A percentile compares a stretch with the other conserved stretches of the same genome.
Evolutionary conservation across 495 filamentous ascomycete species (phyloP).

Genomic region (Ramalina peruviana): DNA sequence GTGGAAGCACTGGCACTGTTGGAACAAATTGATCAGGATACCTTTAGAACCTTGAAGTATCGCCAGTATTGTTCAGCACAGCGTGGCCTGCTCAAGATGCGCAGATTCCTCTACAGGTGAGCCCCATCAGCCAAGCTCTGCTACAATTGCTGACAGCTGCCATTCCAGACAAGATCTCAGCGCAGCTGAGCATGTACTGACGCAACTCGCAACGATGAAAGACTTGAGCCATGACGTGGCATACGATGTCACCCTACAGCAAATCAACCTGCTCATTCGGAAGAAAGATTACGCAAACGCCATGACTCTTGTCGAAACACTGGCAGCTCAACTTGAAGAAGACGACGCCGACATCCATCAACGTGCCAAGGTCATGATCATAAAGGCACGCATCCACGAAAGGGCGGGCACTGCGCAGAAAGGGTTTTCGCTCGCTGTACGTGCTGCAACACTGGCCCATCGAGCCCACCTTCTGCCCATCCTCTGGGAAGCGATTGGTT

Average conservation of each 20-base stretch:
- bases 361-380: slow-evolving; percentile 57
- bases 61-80: slow-evolving; percentile 70
- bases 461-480: slow-evolving; percentile 54
- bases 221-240: slow-evolving; percentile 51
- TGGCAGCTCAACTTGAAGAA: slow-evolving; percentile 49
- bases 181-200: slow-evolving; percentile 51
- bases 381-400: slow-evolving; percentile 63
- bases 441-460: slow-evolving; percentile 66
- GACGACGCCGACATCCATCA: slow-evolving; percentile 61
- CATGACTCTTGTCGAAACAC: slow-evolving; percentile 50
- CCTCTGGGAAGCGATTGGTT: slow-evolving; percentile 65
- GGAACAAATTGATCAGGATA: slow-evolving; percentile 50
- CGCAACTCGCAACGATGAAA: slow-evolving; percentile 41
- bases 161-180: slow-evolving; percentile 44
- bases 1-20: slow-evolving; percentile 53
- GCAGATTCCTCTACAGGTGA: slow-evolving; percentile 51
- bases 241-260: slow-evolving; percentile 52
- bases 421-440: slow-evolving; percentile 70
- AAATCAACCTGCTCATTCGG: slow-evolving; percentile 58
- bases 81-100: slow-evolving; percentile 56
- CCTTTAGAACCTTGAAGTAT: slow-evolving; percentile 59
- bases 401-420: slow-evolving; percentile 58
- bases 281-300: slow-evolving; percentile 48
- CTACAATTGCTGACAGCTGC: slow-evolving; percentile 12
- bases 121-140: neutral